Base-by-base conservation (phyloP, 2,329 filamentous ascomycete species). In the Exophiala alcalophila region DNA sequence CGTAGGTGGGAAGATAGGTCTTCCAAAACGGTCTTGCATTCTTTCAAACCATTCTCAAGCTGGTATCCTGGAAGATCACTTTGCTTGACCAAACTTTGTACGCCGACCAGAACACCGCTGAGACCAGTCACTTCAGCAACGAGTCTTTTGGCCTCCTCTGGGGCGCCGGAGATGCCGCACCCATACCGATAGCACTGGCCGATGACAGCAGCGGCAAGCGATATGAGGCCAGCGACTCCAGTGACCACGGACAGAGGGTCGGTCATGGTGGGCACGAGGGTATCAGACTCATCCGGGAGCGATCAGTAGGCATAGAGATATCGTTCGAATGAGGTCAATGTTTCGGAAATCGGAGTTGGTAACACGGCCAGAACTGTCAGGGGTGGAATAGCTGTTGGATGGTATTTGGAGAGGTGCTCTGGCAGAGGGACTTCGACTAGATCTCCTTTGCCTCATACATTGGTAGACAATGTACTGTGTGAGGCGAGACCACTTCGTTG, bases 241-340 rank as follows among this genome's bases (percentile, higher is more conserved):
- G 53, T 59, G 11, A 57, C 53, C 24, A 63, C 54, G 1, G 59
- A 56, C 9, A 61, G 45, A 15, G 56, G 57, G 35, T 60, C 59
- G 32, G 43, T 44, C 57, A 61, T 60, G 18, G 21, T 32, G 11
- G 7, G 10, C 6, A n/a, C n/a, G n/a, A n/a, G n/a, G n/a, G n/a
- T n/a, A n/a, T n/a, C n/a, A n/a, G n/a, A n/a, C n/a, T n/a, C n/a
- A n/a, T n/a, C n/a, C n/a, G n/a, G n/a, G n/a, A n/a, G n/a, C n/a
- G n/a, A n/a, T n/a, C n/a, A n/a, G n/a, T n/a, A n/a, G n/a, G n/a
- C n/a, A n/a, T n/a, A n/a, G n/a, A n/a, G n/a, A n/a, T n/a, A n/a
- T n/a, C n/a, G n/a, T n/a, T n/a, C n/a, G n/a, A n/a, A n/a, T n/a
- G n/a, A n/a, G n/a, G n/a, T n/a, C n/a, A n/a, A n/a, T n/a, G n/a